These are phyloP conservation scores for Xylaria sp. DNA, from an alignment of 2,329 filamentous ascomycete species.

Conservation along the genomic window DNA sequence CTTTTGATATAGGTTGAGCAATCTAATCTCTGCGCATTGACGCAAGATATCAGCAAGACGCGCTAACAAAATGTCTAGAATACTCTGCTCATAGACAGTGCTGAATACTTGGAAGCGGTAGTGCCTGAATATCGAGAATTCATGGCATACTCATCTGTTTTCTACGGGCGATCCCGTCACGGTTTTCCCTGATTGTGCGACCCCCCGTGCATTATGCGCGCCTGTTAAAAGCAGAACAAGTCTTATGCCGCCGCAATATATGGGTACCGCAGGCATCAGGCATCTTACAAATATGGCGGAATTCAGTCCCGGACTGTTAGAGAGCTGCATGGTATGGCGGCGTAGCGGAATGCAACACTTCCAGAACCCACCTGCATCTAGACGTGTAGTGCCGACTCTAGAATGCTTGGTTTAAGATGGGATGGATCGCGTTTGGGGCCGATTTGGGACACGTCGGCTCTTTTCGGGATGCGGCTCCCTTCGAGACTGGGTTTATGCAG, in stretches of 20 bases:
- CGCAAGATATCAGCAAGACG: neutral
- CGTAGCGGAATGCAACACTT: neutral
- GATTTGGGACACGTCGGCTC: conserved; percentile 11
- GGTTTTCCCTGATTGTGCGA: neutral
- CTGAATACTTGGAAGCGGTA: neutral
- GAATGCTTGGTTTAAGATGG: neutral
- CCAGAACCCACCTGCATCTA: neutral
- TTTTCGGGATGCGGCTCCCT: conserved; percentile 17
- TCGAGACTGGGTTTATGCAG: neutral
- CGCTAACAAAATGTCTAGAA: no score
- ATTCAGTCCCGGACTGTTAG: neutral
- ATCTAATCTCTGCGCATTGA: neutral
- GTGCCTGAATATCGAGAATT: neutral
- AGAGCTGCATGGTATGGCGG: neutral
- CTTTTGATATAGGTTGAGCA: neutral
- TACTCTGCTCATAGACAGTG: no score
- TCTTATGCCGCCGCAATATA: neutral
- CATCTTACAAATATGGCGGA: neutral
- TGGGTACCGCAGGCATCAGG: neutral
- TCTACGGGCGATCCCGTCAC: no score
- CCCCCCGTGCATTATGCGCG: neutral
- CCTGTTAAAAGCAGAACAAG: neutral
- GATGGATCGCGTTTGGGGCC: no score
- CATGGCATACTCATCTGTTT: neutral
- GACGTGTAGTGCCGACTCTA: neutral